Evolutionary conservation across 345 rosid species (phyloP).

Genomic region (Salix suchowensis): DNA sequence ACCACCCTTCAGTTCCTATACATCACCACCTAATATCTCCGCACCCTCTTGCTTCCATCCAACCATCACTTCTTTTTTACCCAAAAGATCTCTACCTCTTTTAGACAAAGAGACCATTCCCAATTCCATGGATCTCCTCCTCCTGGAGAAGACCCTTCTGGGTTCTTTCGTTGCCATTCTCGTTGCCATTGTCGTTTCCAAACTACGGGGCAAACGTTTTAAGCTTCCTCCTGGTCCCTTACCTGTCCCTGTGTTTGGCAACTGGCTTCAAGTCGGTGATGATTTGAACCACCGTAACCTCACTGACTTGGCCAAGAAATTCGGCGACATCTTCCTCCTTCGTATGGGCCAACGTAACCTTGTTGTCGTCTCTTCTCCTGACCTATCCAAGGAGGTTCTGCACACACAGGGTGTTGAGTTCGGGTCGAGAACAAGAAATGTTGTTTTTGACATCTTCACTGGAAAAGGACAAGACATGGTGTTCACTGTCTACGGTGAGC

Average conservation of each 20-base stretch:
- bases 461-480: constrained; percentile 99
- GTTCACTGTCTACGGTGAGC: constrained; percentile 97
- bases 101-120: neutral
- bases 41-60: neutral
- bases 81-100: neutral
- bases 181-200: constrained; percentile 63
- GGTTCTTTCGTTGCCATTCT: constrained; percentile 64
- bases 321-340: constrained; percentile 62
- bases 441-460: constrained; percentile 92
- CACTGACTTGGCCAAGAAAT: constrained; percentile 65
- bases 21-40: neutral
- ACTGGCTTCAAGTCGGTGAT: constrained; percentile 99
- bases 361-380: constrained; percentile 86
- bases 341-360: constrained; percentile 91
- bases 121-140: constrained; percentile 66
- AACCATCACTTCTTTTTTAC: neutral
- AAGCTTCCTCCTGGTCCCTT: constrained; percentile 91
- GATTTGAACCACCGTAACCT: constrained; percentile 92
- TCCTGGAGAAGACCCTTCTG: constrained; percentile 71
- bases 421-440: constrained; percentile 89
- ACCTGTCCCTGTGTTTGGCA: constrained; percentile 85
- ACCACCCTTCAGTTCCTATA: neutral
- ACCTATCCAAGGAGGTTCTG: constrained; percentile 79
- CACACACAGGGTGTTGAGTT: constrained; percentile 94
- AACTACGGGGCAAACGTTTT: constrained; percentile 75